Evolutionary conservation across 495 filamentous ascomycete species (phyloP), one percentile per base, ranked within the genome.

Genomic region (Daldinia concentrica): DNA sequence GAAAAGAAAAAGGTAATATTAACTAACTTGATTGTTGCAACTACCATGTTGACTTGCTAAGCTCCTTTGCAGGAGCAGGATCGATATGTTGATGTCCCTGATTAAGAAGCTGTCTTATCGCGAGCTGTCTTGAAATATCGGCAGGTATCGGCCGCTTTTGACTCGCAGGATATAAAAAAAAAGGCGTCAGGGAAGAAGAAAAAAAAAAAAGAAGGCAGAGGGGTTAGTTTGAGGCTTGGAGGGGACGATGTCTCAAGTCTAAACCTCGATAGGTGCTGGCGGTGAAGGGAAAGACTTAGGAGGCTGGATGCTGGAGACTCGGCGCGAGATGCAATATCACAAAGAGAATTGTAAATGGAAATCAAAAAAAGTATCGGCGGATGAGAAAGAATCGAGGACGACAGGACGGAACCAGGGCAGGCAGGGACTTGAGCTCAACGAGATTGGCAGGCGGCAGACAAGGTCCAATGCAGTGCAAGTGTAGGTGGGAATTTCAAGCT

Each of bases 21-120:
- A 64, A 87, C 91, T 74, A 82, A 93, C 91, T 93, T 93, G 81
- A 93, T 93, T 61, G 91, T 93, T 77, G 90, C 91, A 77, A 93
- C 90, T 73, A 92, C 91, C 91, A 93, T 93, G 72, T 82, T 91
- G 79, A 68, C 69, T 67, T 66, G 71, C 74, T 74, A 55, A 69
- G 76, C 72, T 77, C 73, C 71, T 64, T 65, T 61, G 55, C 26
- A 71, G 69, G 74, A 79, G 72, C 62, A 68, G 55, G 66, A 60
- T 43, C 58, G 48, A 56, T 61, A 64, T 62, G 66, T 59, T 55
- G 70, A 68, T 74, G 68, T 66, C 52, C 62, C 66, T 65, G 68
- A 63, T 48, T 41, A 51, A 45, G 66, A 26, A 55, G 61, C 30
- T 64, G 56, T 64, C 70, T 72, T 76, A 76, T 77, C 76, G 76